phyloP scores from a whole-genome alignment of 495 filamentous ascomycete genomes.

The Talaromyces adpressus region DNA sequence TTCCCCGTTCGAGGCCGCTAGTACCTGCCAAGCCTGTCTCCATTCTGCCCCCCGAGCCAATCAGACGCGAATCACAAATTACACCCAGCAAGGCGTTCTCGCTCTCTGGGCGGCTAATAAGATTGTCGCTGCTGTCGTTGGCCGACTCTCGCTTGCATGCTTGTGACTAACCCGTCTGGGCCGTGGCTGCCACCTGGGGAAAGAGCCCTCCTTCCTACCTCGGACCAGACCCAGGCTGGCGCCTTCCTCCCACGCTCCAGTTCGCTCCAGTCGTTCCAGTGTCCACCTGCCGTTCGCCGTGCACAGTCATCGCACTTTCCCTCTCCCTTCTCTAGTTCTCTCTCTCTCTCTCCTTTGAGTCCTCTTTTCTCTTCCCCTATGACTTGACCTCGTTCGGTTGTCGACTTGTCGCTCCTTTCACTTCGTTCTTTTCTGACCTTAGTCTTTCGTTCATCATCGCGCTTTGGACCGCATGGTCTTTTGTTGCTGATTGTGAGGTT shows the following conservation, averaged over 20 bases:
- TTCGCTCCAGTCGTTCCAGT: no score
- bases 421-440: conserved; percentile 5
- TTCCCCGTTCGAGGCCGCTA: not conserved
- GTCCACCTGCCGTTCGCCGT: no score
- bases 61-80: not conserved
- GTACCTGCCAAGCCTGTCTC: conserved; percentile 7
- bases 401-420: conserved; percentile 9
- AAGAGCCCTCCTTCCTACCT: not conserved
- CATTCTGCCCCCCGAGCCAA: not conserved
- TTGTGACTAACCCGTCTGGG: not conserved
- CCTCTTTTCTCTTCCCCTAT: conserved; percentile 16
- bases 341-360: not conserved
- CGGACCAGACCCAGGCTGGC: no score
- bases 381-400: conserved; percentile 10
- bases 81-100: not conserved
- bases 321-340: not conserved
- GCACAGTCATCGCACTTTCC: no score
- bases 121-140: not conserved
- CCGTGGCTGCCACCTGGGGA: not conserved
- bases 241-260: no score
- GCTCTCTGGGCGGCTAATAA: not conserved
- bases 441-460: conserved; percentile 11
- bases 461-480: not conserved
- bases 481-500: not conserved
- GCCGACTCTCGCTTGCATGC: not conserved